Evolutionary conservation across 257 asterid species (phyloP).

Genomic region (Solanum appendiculatum): DNA sequence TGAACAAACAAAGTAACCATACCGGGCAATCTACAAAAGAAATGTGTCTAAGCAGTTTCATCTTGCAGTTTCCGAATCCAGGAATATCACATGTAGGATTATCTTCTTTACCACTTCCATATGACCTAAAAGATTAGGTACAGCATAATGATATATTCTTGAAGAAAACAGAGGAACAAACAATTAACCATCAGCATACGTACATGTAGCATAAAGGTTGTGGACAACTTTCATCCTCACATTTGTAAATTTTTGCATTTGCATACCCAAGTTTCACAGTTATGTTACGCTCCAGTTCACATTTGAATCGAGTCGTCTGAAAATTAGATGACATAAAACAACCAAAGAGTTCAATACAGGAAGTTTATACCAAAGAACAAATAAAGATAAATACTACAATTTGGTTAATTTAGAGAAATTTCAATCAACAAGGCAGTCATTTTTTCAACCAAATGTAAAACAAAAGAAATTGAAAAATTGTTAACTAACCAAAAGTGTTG

Average conservation of each 20-base stretch:
- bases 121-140: conserved; percentile 45
- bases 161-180: neutral
- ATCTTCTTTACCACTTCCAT: conserved; percentile 95
- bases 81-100: conserved; percentile 27
- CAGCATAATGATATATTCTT: neutral
- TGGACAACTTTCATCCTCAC: conserved; percentile 86
- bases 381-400: neutral
- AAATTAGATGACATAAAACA: neutral
- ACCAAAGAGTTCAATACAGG: neutral
- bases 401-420: neutral
- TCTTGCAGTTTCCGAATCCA: conserved; percentile 58
- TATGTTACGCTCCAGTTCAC: conserved; percentile 89
- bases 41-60: conserved; percentile 87
- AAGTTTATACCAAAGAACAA: neutral
- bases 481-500: neutral
- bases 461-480: neutral
- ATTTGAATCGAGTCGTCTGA: conserved; percentile 96
- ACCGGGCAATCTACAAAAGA: conserved; percentile 98
- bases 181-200: conserved; percentile 7
- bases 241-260: conserved; percentile 89
- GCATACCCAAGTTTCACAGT: conserved; percentile 98
- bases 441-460: neutral
- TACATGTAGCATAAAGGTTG: conserved; percentile 93
- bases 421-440: neutral
- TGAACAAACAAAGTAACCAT: conserved; percentile 5